These are phyloP conservation scores for Hypoxylon sp. DNA, from an alignment of 2,329 filamentous ascomycete genomes.

Conservation along the genomic window DNA sequence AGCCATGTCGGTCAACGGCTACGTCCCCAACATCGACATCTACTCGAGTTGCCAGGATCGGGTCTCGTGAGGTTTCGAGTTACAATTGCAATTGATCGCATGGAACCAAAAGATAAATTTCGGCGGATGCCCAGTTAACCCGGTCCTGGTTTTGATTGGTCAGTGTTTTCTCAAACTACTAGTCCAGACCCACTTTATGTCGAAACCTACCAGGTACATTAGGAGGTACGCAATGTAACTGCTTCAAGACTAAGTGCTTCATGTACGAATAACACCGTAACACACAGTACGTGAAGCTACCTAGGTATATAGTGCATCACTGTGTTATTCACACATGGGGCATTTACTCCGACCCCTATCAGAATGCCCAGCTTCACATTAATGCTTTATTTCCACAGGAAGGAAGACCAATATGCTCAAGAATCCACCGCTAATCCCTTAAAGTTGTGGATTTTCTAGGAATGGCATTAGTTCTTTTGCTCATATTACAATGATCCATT, in stretches of 20 bases:
- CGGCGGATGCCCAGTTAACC: slow-evolving; percentile 27
- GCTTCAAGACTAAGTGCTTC: too few species aligned
- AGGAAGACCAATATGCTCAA: too few species aligned
- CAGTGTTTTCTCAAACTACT: not conserved
- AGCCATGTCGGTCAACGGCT: slow-evolving; percentile 55
- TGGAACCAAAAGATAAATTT: slow-evolving; percentile 30
- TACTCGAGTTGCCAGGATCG: slow-evolving; percentile 22
- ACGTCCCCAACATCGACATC: slow-evolving; percentile 30
- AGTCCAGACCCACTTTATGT: not conserved
- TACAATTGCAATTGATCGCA: not conserved
- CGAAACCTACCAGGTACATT: not conserved
- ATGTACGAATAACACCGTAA: too few species aligned
- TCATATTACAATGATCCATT: too few species aligned
- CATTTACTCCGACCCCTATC: too few species aligned
- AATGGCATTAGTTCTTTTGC: too few species aligned
- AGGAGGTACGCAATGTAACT: too few species aligned
- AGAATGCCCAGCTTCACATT: too few species aligned
- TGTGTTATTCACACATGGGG: too few species aligned
- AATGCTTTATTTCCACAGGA: too few species aligned
- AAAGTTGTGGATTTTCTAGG: too few species aligned
- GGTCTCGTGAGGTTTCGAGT: not conserved
- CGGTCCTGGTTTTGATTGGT: slow-evolving; percentile 19
- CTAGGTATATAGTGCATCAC: not conserved
- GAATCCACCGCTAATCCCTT: too few species aligned
- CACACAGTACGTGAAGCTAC: not conserved